Conservation (phyloP, 345 rosid species). For the Eucalyptus marginata region DNA sequence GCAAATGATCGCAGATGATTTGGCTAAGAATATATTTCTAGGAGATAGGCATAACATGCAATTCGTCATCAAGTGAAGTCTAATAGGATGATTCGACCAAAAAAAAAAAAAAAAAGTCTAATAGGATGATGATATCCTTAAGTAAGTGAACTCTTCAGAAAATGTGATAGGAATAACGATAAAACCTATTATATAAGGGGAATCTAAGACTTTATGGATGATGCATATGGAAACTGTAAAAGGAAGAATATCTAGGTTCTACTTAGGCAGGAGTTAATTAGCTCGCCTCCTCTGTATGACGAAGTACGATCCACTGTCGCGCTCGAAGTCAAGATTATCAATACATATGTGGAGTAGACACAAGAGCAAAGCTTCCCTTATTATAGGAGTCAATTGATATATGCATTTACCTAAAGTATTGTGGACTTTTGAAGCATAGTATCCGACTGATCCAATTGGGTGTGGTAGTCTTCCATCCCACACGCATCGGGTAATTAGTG, state of each 20-base stretch:
- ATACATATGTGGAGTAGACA: too few species aligned
- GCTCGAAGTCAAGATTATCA: too few species aligned
- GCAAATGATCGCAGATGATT: background rate
- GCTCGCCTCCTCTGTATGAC: background rate
- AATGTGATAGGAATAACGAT: background rate
- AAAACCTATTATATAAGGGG: background rate
- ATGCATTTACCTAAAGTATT: too few species aligned
- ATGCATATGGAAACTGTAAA: too few species aligned
- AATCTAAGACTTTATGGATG: background rate
- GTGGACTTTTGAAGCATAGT: too few species aligned
- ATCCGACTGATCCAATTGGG: accelerated
- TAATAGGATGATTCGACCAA: background rate
- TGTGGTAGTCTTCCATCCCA: background rate
- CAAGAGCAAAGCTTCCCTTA: too few species aligned
- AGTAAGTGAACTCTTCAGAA: background rate
- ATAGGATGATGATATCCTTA: background rate
- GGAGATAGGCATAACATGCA: background rate
- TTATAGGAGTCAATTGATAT: too few species aligned
- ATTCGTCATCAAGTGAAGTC: background rate
- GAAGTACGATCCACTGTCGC: background rate
- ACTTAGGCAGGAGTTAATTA: too few species aligned
- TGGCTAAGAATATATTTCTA: too few species aligned
- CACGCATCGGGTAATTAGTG: too few species aligned
- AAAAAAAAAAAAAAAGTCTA: too few species aligned
- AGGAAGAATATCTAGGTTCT: too few species aligned